phyloP scores from a whole-genome alignment of 345 rosid genomes.

The Camelina sativa region DNA sequence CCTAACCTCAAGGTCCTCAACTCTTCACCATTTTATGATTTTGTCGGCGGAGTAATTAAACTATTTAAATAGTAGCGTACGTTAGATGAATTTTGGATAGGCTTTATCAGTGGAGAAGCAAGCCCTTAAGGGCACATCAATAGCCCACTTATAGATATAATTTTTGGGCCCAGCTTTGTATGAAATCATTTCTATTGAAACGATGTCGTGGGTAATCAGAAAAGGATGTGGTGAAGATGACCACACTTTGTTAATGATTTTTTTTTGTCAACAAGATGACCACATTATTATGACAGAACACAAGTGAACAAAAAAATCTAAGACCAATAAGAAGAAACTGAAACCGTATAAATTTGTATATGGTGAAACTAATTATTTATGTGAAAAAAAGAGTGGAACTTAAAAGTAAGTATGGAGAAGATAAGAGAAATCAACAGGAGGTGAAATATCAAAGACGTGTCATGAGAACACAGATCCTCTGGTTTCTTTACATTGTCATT shows the following conservation, averaged over 20 bases:
- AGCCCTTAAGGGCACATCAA: background rate
- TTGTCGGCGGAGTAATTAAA: conserved; percentile 26
- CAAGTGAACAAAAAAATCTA: conserved; percentile 9
- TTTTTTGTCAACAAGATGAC: conserved; percentile 29
- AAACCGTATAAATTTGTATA: background rate
- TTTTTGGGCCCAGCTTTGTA: background rate
- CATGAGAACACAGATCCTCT: conserved; percentile 37
- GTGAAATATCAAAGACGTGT: conserved; percentile 38
- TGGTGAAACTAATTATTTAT: background rate
- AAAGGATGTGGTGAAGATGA: conserved; percentile 10
- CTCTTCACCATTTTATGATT: background rate
- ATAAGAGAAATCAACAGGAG: conserved; percentile 9
- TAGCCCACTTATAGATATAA: background rate
- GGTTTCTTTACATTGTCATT: background rate
- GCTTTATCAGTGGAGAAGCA: background rate
- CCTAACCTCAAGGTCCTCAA: background rate
- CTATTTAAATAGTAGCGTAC: background rate
- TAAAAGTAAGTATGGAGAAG: background rate
- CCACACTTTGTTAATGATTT: background rate
- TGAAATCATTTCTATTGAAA: background rate
- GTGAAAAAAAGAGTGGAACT: background rate
- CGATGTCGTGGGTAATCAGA: background rate
- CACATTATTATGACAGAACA: conserved; percentile 32
- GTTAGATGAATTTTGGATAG: background rate
- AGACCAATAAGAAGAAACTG: background rate